Conservation (phyloP, 495 filamentous ascomycete species). For the Hypoxylon perforatum region DNA sequence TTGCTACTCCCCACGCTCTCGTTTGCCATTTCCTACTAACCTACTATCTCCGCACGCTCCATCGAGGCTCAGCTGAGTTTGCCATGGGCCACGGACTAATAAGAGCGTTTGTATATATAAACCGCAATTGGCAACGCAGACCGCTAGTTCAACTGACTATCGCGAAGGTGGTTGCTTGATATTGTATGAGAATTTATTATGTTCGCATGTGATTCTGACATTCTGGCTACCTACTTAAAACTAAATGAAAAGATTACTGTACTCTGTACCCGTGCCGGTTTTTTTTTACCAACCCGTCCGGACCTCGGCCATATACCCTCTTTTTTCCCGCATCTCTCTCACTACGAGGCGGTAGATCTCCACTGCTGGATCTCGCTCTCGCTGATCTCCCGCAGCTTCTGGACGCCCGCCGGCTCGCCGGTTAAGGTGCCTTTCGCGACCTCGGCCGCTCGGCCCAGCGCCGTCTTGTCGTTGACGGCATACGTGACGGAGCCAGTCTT, state of each 20-base stretch:
- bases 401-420: slow-evolving; percentile 77
- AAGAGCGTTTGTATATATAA: no score
- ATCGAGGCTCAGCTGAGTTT: background rate
- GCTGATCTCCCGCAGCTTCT: slow-evolving; percentile 81
- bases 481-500: slow-evolving; percentile 73
- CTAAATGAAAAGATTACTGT: background rate
- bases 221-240: background rate
- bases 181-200: no score
- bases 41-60: background rate
- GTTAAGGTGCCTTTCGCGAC: slow-evolving; percentile 79
- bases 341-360: slow-evolving; percentile 50
- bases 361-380: slow-evolving; percentile 72
- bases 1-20: background rate
- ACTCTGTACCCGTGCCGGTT: background rate
- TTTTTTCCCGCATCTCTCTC: no score
- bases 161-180: no score
- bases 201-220: no score
- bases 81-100: background rate
- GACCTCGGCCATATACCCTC: no score
- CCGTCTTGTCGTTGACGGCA: slow-evolving; percentile 61
- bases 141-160: background rate
- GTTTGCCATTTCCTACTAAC: background rate
- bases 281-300: background rate
- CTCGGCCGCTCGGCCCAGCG: slow-evolving; percentile 71
- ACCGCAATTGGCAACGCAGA: background rate